Base-by-base conservation (phyloP, 2,329 filamentous ascomycete genomes). In the Penicillium sp. region DNA sequence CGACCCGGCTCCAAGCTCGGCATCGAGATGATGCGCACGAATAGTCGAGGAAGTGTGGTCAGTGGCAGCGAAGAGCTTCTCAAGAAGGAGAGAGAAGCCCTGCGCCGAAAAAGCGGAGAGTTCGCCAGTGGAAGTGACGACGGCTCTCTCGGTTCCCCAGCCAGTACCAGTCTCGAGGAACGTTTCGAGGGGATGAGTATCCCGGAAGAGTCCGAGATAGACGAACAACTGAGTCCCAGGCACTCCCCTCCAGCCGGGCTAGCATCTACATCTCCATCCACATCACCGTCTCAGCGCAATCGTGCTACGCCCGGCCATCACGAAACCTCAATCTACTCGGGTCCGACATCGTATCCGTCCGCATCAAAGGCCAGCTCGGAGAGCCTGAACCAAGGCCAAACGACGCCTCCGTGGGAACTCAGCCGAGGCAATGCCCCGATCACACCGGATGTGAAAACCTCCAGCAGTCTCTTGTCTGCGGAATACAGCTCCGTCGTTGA, bases 1-100 rank as follows among this genome's bases (percentile, higher is more conserved):
- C 80, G 89, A 20, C 87, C 89, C 10, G 89, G 88, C 47, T 96
- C 91, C 0, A 97, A 96, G 71, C 82, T 97, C 2, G 91, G 91
- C 1, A 94, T 91, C 43, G 93, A 97, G 71, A 97, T 97, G 93
- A 93, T 97, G 90, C 86, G 93, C 41, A 95, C 93, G 17, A 96
- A 96, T 70, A 96, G 91, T 66, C 88, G 93, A 63, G 93, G 95
- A 42, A 96, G 92, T 65, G 83, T 90, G 26, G 75, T 78, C 30
- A 78, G 75, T 48, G 74, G 71, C 44, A 69, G 69, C 43, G 75
- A 78, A 37, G 75, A 77, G 29, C 55, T 68, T 7, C 51, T 71
- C 29, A 66, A 63, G 41, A 68, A 63, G 53, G 70, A 67, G 56
- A 67, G 62, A 34, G 71, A 73, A 29, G 61, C 67, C 10, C 51